phyloP scores from a whole-genome alignment of 2,329 filamentous ascomycete species.

The Microcera coccophila region DNA sequence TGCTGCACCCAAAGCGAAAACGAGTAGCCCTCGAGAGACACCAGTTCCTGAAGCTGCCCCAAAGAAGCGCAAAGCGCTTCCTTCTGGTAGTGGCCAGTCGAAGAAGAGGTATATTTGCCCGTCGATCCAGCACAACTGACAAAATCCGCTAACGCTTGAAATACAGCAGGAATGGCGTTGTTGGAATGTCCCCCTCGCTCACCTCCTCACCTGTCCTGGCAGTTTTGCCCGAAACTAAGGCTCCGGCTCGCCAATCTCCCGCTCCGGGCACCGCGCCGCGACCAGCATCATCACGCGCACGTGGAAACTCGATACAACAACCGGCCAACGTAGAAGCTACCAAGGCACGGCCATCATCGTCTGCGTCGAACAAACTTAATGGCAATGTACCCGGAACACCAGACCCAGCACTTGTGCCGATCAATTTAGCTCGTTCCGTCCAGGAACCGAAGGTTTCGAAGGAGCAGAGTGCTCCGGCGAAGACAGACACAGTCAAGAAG shows the following conservation, averaged over 20 bases:
- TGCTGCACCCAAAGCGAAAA: constrained; percentile 53
- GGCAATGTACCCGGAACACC: constrained; percentile 40
- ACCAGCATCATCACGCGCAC: constrained; percentile 65
- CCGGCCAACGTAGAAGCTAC: constrained; percentile 50
- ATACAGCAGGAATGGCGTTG: constrained; percentile 34
- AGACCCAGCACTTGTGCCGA: constrained; percentile 33
- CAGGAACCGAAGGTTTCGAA: constrained; percentile 49
- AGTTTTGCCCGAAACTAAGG: constrained; percentile 60
- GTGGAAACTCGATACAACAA: constrained; percentile 66
- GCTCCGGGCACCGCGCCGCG: constrained; percentile 54
- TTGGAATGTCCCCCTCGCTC: constrained; percentile 63
- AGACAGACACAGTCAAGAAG: constrained; percentile 33
- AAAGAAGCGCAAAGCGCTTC: constrained; percentile 67
- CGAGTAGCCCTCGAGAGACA: constrained; percentile 64
- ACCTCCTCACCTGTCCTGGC: constrained; percentile 73
- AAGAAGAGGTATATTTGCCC: constrained; percentile 68
- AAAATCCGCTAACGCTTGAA: constrained; percentile 14
- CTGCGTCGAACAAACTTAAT: constrained; percentile 53
- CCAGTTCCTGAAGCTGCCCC: constrained; percentile 60
- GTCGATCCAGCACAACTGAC: no score
- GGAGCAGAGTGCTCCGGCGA: constrained; percentile 39
- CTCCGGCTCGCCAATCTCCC: constrained; percentile 53
- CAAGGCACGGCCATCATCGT: constrained; percentile 54
- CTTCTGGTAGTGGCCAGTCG: constrained; percentile 61
- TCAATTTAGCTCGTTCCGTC: constrained; percentile 27